Evolutionary conservation across 768 basidiomycete species (phyloP), one percentile per base, ranked within the genome.

Genomic region (Terana coerulea): DNA sequence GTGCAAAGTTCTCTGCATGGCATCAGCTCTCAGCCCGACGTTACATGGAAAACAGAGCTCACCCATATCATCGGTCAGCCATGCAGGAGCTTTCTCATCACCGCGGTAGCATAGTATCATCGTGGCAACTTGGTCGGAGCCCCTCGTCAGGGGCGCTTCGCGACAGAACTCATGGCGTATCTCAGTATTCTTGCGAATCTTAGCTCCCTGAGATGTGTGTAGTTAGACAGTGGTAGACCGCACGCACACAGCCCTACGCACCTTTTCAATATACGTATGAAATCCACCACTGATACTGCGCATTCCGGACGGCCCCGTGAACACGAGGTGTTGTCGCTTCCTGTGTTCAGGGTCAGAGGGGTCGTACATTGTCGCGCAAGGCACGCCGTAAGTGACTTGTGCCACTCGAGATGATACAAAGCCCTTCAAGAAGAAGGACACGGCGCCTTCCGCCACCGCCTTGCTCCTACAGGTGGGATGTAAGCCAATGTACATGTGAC

Each of bases 371-470:
- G 68, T 56, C 36, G 61, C 60, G 54, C 73, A 73, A 22, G 70
- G 65, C 1, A 70, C 70, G 5, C 80, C 80, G 47, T 78, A 81
- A 0, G 77, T 77, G 48, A 72, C 55, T 54, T 71, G 75, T 4
- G 78, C 67, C 2, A 81, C 70, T 25, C 80, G 73, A 5, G 70
- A 69, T 6, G 72, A 66, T 4, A 81, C 78, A 12, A 73, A 71
- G 54, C 74, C 73, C 51, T 80, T 75, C 15, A 82, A 49, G 24
- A 64, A 70, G 48, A 61, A 73, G 2, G 67, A 71, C 24, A 74
- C 59, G 5, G 72, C 76, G 2, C 80, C 80, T 41, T 81, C 77
- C 0, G 80, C 76, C 8, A 81, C 80, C 0, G 77, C 80, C 61
- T 72, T 79, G 57, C 68, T 71, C 28, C 74, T 75, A 39, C n/a